These are phyloP conservation scores for Talaromyces ruber DNA, from an alignment of 495 filamentous ascomycete species.

Conservation along the genomic window DNA sequence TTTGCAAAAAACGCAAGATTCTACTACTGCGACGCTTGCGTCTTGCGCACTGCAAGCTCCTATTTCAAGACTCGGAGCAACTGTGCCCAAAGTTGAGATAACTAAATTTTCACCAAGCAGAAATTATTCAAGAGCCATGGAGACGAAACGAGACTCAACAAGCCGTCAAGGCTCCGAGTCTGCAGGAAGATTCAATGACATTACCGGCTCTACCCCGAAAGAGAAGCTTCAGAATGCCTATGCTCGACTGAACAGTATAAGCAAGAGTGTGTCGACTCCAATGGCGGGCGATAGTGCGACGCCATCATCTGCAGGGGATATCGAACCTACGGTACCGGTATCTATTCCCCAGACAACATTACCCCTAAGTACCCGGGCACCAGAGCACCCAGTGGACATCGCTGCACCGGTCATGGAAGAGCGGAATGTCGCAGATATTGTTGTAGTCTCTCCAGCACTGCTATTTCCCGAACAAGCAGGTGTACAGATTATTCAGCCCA, in stretches of 20 bases:
- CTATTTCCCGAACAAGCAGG: constrained; percentile 7
- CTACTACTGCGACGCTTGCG: not conserved
- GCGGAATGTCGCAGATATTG: constrained; percentile 12
- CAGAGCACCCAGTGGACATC: constrained; percentile 15
- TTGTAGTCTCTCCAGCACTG: constrained; percentile 3
- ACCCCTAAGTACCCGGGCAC: constrained; percentile 30
- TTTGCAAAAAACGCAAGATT: not conserved
- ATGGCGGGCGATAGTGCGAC: constrained; percentile 18
- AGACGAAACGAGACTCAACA: not conserved
- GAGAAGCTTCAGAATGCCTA: constrained; percentile 25
- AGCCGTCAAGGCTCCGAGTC: constrained; percentile 8
- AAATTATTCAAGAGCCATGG: not conserved
- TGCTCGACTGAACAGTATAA: constrained; percentile 14
- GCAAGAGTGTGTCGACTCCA: constrained; percentile 5
- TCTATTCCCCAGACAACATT: constrained; percentile 22
- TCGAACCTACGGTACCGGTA: constrained; percentile 23
- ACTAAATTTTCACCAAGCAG: not conserved
- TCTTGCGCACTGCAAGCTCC: not conserved
- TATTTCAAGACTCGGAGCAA: not conserved
- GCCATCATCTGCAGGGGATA: constrained; percentile 35
- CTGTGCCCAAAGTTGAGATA: not conserved
- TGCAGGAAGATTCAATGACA: constrained; percentile 21
- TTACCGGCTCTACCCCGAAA: constrained; percentile 19
- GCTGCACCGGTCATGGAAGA: constrained; percentile 15
- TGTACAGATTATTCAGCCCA: constrained; percentile 35